These are phyloP conservation scores for Hirsutella thompsonii DNA, from an alignment of 2,329 filamentous ascomycete species.

Conservation along the genomic window DNA sequence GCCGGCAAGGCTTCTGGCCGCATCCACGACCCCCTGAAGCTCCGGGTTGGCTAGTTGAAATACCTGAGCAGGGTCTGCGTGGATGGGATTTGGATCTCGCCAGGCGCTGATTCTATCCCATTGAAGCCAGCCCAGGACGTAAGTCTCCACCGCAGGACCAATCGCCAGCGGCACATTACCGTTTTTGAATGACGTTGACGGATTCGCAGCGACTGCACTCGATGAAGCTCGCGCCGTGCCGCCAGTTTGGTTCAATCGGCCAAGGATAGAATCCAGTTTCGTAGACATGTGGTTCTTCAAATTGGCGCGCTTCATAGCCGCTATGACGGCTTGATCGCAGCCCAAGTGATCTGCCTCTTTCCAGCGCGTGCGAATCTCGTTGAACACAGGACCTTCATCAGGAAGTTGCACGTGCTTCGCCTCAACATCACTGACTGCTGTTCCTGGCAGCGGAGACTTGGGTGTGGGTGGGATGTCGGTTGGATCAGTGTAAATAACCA, in stretches of 20 bases:
- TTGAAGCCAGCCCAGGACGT: conserved; percentile 27
- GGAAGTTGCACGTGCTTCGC: conserved; percentile 23
- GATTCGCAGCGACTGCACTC: neutral
- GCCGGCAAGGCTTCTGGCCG: conserved; percentile 27
- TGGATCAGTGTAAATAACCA: conserved; percentile 43
- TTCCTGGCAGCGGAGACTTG: conserved; percentile 34
- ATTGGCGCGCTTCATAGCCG: conserved; percentile 30
- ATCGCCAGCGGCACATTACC: conserved; percentile 16
- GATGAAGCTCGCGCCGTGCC: neutral
- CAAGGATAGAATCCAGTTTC: conserved; percentile 27
- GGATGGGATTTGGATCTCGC: conserved; percentile 25
- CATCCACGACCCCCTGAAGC: conserved; percentile 29
- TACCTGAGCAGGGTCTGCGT: conserved; percentile 16
- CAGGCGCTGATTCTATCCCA: conserved; percentile 31
- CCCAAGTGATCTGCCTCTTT: conserved; percentile 33
- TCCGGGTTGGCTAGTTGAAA: conserved; percentile 28
- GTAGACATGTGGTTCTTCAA: conserved; percentile 20
- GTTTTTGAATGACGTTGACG: conserved; percentile 1
- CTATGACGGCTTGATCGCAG: conserved; percentile 24
- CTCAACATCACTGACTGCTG: conserved; percentile 8
- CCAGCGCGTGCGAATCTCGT: conserved; percentile 37
- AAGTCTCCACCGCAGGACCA: conserved; percentile 24
- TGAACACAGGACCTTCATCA: conserved; percentile 24
- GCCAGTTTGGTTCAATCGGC: conserved; percentile 15
- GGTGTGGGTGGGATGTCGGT: conserved; percentile 44